These are phyloP conservation scores for Rhizoclosmatium sp. DNA, from an alignment of 192 early-diverging fungal genomes.

Conservation along the genomic window DNA sequence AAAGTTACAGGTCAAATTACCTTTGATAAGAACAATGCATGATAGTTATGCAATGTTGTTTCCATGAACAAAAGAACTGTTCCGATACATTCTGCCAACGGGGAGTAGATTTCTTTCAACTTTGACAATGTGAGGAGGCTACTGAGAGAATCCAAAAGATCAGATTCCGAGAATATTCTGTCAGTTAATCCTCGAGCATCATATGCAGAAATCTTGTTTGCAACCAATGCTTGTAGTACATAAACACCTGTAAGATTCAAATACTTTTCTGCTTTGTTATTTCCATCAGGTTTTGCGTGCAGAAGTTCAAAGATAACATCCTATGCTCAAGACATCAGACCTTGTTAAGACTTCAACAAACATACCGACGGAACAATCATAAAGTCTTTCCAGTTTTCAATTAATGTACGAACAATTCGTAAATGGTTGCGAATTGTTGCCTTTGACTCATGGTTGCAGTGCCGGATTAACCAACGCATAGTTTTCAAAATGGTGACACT, in stretches of 20 bases:
- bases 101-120: constrained; percentile 50
- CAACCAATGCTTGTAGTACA: constrained; percentile 62
- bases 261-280: constrained; percentile 36
- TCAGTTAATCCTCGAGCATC: constrained; percentile 34
- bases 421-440: constrained; percentile 59
- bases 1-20: background rate
- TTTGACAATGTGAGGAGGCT: constrained; percentile 33
- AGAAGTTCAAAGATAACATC: constrained; percentile 37
- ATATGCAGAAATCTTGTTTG: constrained; percentile 52
- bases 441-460: constrained; percentile 38
- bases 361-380: constrained; percentile 73
- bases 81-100: constrained; percentile 64
- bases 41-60: too few species aligned
- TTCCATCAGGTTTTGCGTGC: constrained; percentile 24
- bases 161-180: constrained; percentile 26
- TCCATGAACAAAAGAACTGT: constrained; percentile 29
- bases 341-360: background rate
- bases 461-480: constrained; percentile 20
- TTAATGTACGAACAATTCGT: constrained; percentile 63
- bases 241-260: constrained; percentile 67
- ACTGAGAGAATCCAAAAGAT: constrained; percentile 29
- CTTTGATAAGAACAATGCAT: background rate
- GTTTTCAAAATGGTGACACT: constrained; percentile 20
- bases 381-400: constrained; percentile 69
- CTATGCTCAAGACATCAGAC: constrained; percentile 12